Evolutionary conservation across 1,139 yeast genomes (phyloP), one percentile per base, ranked within the genome.

Genomic region (Saccharomyces hybrid): DNA sequence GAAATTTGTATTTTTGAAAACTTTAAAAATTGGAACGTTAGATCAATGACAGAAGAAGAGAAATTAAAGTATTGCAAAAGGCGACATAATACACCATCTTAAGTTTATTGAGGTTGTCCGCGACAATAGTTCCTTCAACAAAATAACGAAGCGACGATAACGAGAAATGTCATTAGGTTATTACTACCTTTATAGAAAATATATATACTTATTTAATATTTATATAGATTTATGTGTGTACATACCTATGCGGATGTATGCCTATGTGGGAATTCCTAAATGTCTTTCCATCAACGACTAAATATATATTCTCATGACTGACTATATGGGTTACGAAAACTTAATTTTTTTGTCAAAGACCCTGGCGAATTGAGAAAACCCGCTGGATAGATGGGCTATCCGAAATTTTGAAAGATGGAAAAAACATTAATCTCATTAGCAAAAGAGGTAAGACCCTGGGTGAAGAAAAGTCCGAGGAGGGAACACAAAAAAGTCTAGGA

Each of bases 1-100:
- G 70, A 67, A 50, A 66, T 69, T 8, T 67, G 71, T 52, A 66
- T 69, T 6, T 69, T 67, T 48, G 59, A 62, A 41, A 64, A 68
- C 51, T 68, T 67, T 49, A 57, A 62, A 9, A 63, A 57, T 42
- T 68, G 72, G 72, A 52, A 63, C 14, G 62, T 67, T 5, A 55
- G 66, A 44, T 60, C 60, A 19, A 65, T 68, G 60, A 57, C 67
- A 2, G 70, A 68, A n/a, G 68, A 64, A 6, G 70, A 68, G 48
- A 68, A 65, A 52, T 57, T 49, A 28, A 64, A 62, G 47, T 68
- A 66, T 48, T 67, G 72, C 54, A 68, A 67, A 51, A 58, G 70
- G 49, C 65, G 62, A 46, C 67, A 62, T 52, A 38, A 19, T 9
- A 38, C 44, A 19, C 44, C 44, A 5, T 38, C 44, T 53, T 57